Percentiles rank a stretch among this genome's conserved stretches.
phyloP scores from a whole-genome alignment of 2,329 filamentous ascomycete species.

The Fonsecaea erecta region DNA sequence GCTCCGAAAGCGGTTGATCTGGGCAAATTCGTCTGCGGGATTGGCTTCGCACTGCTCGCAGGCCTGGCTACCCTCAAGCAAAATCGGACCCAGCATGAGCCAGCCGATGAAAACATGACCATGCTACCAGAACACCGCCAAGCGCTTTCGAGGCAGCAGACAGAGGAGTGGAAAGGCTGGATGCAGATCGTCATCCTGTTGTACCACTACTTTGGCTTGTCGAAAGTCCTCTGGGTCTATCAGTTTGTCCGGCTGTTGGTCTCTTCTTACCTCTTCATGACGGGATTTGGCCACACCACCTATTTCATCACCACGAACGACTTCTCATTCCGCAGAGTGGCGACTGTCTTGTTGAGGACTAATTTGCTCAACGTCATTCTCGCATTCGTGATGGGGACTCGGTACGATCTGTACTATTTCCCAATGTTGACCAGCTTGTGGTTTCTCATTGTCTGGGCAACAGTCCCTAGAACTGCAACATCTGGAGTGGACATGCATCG shows the following conservation, averaged over 20 bases:
- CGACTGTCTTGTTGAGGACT: slow-evolving; percentile 59
- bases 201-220: slow-evolving; percentile 64
- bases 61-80: slow-evolving; percentile 18
- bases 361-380: slow-evolving; percentile 62
- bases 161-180: slow-evolving; percentile 70
- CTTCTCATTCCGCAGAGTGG: slow-evolving; percentile 60
- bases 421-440: slow-evolving; percentile 65
- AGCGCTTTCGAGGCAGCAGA: slow-evolving; percentile 61
- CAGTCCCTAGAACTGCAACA: slow-evolving; percentile 50
- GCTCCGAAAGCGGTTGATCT: slow-evolving; percentile 49
- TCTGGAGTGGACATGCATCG: slow-evolving; percentile 52
- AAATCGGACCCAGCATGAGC: background rate
- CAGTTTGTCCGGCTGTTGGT: slow-evolving; percentile 60
- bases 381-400: slow-evolving; percentile 61
- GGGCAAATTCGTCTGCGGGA: slow-evolving; percentile 24
- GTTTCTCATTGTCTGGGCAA: slow-evolving; percentile 63
- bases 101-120: background rate
- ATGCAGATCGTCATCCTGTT: slow-evolving; percentile 63
- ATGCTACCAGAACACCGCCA: background rate
- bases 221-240: slow-evolving; percentile 57
- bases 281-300: slow-evolving; percentile 64
- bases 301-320: slow-evolving; percentile 63
- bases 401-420: slow-evolving; percentile 64
- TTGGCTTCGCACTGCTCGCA: slow-evolving; percentile 39
- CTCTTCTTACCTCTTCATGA: slow-evolving; percentile 66